A percentile compares a stretch with the other conserved stretches of the same genome.
Evolutionary conservation across 345 rosid genomes (phyloP).

Genomic region (Acer negundo): DNA sequence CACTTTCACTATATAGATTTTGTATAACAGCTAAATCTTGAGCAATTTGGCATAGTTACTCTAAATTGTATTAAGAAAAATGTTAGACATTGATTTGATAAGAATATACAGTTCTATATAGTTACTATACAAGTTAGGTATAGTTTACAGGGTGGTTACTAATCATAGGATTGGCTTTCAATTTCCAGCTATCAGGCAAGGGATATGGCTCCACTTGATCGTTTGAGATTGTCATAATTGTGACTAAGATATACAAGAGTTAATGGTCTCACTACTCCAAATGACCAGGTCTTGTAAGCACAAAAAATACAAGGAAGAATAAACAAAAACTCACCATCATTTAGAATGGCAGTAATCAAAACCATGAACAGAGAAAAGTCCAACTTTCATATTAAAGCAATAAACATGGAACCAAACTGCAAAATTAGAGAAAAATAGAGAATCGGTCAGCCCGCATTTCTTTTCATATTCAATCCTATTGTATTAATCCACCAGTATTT

Average conservation of each 20-base stretch:
- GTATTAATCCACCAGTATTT: conserved; percentile 9
- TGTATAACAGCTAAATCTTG: too few species aligned
- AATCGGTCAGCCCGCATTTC: background rate
- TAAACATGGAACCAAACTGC: conserved; percentile 86
- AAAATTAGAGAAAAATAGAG: conserved; percentile 9
- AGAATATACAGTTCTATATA: too few species aligned
- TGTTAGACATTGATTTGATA: too few species aligned
- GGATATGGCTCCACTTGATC: conserved; percentile 96
- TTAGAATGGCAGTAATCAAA: conserved; percentile 85
- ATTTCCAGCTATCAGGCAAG: conserved; percentile 91
- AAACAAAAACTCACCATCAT: conserved; percentile 52
- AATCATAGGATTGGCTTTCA: conserved; percentile 35
- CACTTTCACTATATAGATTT: too few species aligned
- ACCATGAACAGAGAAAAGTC: conserved; percentile 98
- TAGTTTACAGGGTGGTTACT: too few species aligned
- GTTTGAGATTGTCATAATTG: conserved; percentile 93
- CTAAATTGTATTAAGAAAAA: too few species aligned
- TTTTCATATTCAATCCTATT: background rate
- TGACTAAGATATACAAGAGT: conserved; percentile 42
- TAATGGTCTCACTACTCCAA: background rate
- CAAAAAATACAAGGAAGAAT: background rate
- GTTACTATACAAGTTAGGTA: too few species aligned
- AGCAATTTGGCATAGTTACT: too few species aligned
- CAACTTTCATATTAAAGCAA: conserved; percentile 82
- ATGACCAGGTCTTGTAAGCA: background rate